Base-by-base conservation (phyloP, 257 asterid species). In the Ophiorrhiza pumila region DNA sequence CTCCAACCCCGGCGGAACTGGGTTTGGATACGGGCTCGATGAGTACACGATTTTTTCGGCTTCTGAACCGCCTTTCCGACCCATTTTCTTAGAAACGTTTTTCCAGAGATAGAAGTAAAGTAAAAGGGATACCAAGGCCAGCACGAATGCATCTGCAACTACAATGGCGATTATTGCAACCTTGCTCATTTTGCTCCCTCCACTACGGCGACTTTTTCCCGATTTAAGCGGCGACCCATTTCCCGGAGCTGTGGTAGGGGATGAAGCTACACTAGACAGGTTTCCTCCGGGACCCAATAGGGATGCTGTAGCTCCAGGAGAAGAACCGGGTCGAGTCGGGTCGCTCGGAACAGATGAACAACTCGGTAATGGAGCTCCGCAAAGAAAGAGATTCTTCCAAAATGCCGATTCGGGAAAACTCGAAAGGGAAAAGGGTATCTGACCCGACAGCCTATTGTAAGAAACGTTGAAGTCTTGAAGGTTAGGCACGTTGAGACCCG, bases 391-490 rank as follows among this genome's bases (percentile, higher is more conserved):
- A 78, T 93, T 93, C 37, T 71, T 56, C 60, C 23, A 23, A 76
- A 90, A 94, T 15, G 96, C 82, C 2, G 96, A 73, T 47, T 63
- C 61, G 0, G 91, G 88, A 68, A 88, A 91, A 27, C 77, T 77
- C 34, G 96, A 83, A 5, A 94, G 84, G 0, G 89, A 85, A 73
- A 14, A 17, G 45, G 97, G 97, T 58, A 90, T 85, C 61, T 75
- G 80, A 69, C 14, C 97, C 85, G 2, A 77, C 68, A 6, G 85
- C 69, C 45, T 80, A 23, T 94, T 94, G 0, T 88, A 87, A 0
- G 98, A 91, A 32, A 89, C 91, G 18, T 94, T 94, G 62, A 94
- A 91, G 47, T 91, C 97, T 76, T 86, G 93, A 53, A 94, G 79
- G 57, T 78, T 85, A 0, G 82, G 85, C 18, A 88, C 32, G 12